Conservation (phyloP, 2,329 filamentous ascomycete species). For the Massarina eburnea region DNA sequence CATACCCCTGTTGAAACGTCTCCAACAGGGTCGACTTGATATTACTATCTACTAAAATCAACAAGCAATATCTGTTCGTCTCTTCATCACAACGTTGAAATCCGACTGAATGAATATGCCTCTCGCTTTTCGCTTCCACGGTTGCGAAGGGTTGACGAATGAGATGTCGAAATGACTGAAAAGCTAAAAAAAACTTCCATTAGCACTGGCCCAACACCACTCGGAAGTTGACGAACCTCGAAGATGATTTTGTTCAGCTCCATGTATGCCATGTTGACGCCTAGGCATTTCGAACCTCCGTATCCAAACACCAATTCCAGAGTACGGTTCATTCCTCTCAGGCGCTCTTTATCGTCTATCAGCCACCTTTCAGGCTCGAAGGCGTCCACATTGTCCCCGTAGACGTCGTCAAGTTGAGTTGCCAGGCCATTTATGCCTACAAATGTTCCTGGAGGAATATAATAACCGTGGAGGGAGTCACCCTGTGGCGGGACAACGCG, state of each 20-base stretch:
- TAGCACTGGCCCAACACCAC: no score
- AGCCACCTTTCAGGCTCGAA: conserved; percentile 17
- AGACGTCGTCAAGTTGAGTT: neutral
- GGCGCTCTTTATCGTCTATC: conserved; percentile 29
- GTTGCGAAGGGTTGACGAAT: no score
- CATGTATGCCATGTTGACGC: conserved; percentile 15
- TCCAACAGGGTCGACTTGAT: no score
- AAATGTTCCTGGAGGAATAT: conserved; percentile 6
- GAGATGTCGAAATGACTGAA: no score
- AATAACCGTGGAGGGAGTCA: conserved; percentile 7
- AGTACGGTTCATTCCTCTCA: conserved; percentile 12
- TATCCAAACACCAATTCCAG: conserved; percentile 18
- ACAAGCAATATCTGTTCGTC: no score
- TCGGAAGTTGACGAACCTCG: no score
- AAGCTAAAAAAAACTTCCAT: no score
- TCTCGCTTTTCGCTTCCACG: no score
- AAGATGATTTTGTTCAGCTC: conserved; percentile 30
- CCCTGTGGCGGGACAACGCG: conserved; percentile 9
- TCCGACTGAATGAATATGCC: no score
- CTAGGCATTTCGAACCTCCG: conserved; percentile 17
- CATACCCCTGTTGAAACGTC: no score
- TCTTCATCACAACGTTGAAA: no score
- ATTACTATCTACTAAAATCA: no score
- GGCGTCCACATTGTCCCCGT: conserved; percentile 1
- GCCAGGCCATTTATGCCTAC: neutral